Evolutionary conservation across 1,284 basidiomycete genomes (phyloP).

Genomic region (Butyriboletus appendiculatus): DNA sequence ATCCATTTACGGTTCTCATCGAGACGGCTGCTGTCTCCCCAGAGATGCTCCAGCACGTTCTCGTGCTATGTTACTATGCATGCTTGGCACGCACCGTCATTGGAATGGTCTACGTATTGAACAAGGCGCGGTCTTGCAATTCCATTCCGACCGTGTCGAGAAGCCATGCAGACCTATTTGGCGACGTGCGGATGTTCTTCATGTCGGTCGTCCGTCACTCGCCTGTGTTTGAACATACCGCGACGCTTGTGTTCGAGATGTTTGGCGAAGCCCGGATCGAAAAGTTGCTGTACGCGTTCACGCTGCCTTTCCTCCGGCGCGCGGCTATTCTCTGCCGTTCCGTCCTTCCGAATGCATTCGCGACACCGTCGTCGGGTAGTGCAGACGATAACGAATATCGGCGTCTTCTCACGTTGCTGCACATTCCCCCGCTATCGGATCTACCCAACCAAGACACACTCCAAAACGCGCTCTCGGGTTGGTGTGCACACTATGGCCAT

Average conservation of each 20-base stretch:
- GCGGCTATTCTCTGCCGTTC: conserved; percentile 86
- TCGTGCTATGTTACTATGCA: conserved; percentile 86
- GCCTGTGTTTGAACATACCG: conserved; percentile 77
- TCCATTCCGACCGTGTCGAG: conserved; percentile 46
- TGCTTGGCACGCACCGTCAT: conserved; percentile 84
- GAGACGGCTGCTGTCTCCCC: conserved; percentile 89
- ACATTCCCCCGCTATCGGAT: conserved; percentile 76
- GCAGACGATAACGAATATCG: conserved; percentile 66
- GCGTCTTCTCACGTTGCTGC: conserved; percentile 75
- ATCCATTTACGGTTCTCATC: conserved; percentile 85
- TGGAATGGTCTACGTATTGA: conserved; percentile 76
- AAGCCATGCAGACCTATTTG: conserved; percentile 65
- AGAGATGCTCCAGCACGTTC: conserved; percentile 83
- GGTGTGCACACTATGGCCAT: conserved; percentile 82
- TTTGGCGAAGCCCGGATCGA: conserved; percentile 83
- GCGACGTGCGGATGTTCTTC: conserved; percentile 82
- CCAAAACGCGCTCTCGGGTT: conserved; percentile 80
- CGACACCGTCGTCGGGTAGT: conserved; percentile 35
- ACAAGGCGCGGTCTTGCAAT: conserved; percentile 61
- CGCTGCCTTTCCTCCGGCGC: conserved; percentile 91
- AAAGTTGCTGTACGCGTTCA: conserved; percentile 87
- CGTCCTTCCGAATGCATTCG: conserved; percentile 64
- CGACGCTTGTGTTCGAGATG: conserved; percentile 71
- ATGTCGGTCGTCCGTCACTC: conserved; percentile 81
- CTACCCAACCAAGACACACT: conserved; percentile 79